Base-by-base conservation (phyloP, 2,329 filamentous ascomycete species). In the Trichoderma koningiopsis region DNA sequence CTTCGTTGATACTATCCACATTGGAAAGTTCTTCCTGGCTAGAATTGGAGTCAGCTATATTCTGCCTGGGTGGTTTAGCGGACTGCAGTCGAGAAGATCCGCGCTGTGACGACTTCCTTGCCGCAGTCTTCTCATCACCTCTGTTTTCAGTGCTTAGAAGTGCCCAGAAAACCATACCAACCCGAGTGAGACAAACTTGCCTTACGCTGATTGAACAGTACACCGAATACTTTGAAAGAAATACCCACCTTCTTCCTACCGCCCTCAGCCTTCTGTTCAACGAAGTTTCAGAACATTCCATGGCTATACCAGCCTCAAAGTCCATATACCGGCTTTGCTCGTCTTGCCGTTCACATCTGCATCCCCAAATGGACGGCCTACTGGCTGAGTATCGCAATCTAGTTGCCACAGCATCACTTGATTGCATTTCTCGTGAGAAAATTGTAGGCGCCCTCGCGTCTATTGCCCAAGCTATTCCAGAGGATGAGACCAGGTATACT, bases 241-340 rank as follows among this genome's bases (percentile, higher is more conserved):
- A 92, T 75, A 83, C 88, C 1, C 84, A 86, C 37, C 87, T 88
- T 71, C 83, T 96, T 0, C 90, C 92, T 0, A 83, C 88, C 53
- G 91, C 91, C 1, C 82, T 96, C 29, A 91, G 90, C 60, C 88
- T 95, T 56, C 84, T 96, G 0, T 94, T 96, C 76, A 86, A 84
- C 37, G 89, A 91, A 7, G 83, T 95, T 4, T 84, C 86, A 22
- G 88, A 91, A 37, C 81, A 85, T 2, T 80, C 85, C 4, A 83
- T 94, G 56, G 88, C 89, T 10, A 83, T 85, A n/a, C 85, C 87
- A 60, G 91, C 92, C 4, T 92, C 92, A 2, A 91, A 89, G 75
- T 91, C 92, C 0, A 94, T 96, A 43, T 83, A 87, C 37, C 87
- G 87, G 6, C 85, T 96, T 1, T 95, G 92, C 76, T 92, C 89